Base-by-base conservation (phyloP, 441 rosid genomes). In the Pelargonium citronellum region DNA sequence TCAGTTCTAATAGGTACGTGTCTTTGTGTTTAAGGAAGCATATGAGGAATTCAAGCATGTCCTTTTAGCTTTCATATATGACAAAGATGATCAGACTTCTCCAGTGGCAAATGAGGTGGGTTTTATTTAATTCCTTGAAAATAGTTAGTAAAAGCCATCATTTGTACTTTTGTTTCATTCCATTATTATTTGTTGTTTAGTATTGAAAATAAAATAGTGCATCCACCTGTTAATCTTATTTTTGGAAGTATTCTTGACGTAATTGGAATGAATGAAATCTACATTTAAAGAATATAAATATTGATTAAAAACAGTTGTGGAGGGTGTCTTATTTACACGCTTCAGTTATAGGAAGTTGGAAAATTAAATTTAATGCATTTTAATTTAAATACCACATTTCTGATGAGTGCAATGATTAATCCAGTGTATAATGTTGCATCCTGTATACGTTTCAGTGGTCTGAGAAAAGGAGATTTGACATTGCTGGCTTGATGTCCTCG, bases 41-140 rank as follows among this genome's bases (percentile, higher is more conserved):
- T 94, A 94, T 27, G 94, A 87, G 90, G 99, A 94, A 78, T 91
- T 94, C 84, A 94, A 94, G 87, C 99, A 91, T 78, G 81, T 94
- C 46, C 93, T 94, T 78, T 96, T 94, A 79, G 91, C 96, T 60
- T 86, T 91, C 60, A 87, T 94, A 75, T 94, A 88, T 75, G 92
- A 88, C 79, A 76, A 87, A 82, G 81, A 89, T 76, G 98, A 94
- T 75, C 84, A 72, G 72, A 84, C 75, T 74, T 91, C 99, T 82
- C 99, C 97, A 0, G 99, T 91, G 73, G 89, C 90, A 9, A 85
- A 84, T 82, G 95, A 90, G 99, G 99, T 94, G 67, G 67, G 77
- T 53, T 80, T 67, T 67, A 11, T 58, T 51, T 53, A 17, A 19
- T 53, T 8, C 43, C n/a, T 57, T 17, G 5, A 65, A 2, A 7